Evolutionary conservation across 768 basidiomycete species (phyloP).

Genomic region (Coprinellus aureogranulatus): DNA sequence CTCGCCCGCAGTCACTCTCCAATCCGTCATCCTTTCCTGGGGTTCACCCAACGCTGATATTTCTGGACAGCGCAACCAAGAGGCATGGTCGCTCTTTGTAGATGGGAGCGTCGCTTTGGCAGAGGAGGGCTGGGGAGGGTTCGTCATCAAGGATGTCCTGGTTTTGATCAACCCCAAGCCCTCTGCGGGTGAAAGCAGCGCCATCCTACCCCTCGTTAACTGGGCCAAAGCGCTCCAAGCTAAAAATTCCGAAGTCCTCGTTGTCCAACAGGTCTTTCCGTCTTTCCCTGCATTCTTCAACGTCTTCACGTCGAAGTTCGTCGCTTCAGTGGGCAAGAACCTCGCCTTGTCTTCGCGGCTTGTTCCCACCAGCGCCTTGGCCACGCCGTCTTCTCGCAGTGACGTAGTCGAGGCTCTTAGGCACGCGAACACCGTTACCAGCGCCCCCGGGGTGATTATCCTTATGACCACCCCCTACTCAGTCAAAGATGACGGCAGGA

Average conservation of each 20-base stretch:
- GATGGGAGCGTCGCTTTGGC: slow-evolving; percentile 42
- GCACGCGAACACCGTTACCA: slow-evolving; percentile 30
- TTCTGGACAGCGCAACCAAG: slow-evolving; percentile 23
- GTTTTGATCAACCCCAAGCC: slow-evolving; percentile 43
- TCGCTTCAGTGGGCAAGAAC: slow-evolving; percentile 41
- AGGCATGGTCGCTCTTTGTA: slow-evolving; percentile 35
- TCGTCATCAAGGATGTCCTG: slow-evolving; percentile 33
- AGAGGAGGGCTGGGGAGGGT: slow-evolving; percentile 49
- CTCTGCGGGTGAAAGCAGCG: not conserved
- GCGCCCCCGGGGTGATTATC: slow-evolving; percentile 36
- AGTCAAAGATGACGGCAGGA: slow-evolving; percentile 26
- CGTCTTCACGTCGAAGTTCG: slow-evolving; percentile 32
- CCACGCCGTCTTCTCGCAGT: slow-evolving; percentile 24
- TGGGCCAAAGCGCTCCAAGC: slow-evolving; percentile 27
- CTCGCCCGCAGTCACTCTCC: slow-evolving; percentile 34
- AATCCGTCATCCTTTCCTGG: slow-evolving; percentile 34
- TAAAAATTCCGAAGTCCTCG: slow-evolving; percentile 13
- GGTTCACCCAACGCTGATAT: slow-evolving; percentile 1
- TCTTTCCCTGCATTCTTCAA: slow-evolving; percentile 41
- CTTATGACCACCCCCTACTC: slow-evolving; percentile 39
- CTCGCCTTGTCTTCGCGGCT: slow-evolving; percentile 45
- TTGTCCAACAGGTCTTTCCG: slow-evolving; percentile 38
- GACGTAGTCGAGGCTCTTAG: slow-evolving; percentile 37
- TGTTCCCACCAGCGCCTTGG: slow-evolving; percentile 39
- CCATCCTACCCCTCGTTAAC: slow-evolving; percentile 23